Percentiles rank a stretch among this genome's conserved stretches.
These are phyloP conservation scores for Phytopythium vexans DNA, from an alignment of 352 stramenopile genomes.

Conservation along the genomic window DNA sequence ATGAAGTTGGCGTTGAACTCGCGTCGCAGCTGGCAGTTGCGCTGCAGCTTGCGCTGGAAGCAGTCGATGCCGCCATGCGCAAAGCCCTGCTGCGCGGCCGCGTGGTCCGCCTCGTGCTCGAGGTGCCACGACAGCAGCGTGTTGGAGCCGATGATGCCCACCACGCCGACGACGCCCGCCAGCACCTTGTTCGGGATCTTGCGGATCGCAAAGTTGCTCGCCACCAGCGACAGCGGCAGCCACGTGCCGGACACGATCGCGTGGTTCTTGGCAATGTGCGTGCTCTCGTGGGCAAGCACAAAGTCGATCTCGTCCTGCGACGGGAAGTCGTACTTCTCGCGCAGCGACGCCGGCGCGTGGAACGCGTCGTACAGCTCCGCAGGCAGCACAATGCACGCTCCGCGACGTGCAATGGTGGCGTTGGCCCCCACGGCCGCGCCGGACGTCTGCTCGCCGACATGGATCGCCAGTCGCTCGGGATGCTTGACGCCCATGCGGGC, in stretches of 20 bases:
- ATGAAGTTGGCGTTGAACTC: conserved; percentile 66
- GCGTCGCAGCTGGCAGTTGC: conserved; percentile 69
- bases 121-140: conserved; percentile 74
- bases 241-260: conserved; percentile 57
- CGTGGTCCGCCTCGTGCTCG: conserved; percentile 77
- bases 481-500: conserved; percentile 61
- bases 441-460: conserved; percentile 52
- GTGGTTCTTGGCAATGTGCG: conserved; percentile 83
- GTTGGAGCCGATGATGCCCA: conserved; percentile 49
- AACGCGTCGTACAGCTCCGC: conserved; percentile 82
- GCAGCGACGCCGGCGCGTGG: conserved; percentile 44
- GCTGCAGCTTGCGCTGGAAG: conserved; percentile 71
- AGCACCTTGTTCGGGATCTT: conserved; percentile 79
- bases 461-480: conserved; percentile 63
- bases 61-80: conserved; percentile 64
- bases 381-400: conserved; percentile 69
- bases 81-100: conserved; percentile 65
- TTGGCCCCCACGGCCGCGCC: conserved; percentile 70
- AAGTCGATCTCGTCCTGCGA: conserved; percentile 79
- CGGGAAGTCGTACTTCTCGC: conserved; percentile 53
- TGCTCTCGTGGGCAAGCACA: conserved; percentile 76
- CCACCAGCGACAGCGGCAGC: conserved; percentile 59
- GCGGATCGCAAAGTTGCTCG: conserved; percentile 45
- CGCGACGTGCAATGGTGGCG: conserved; percentile 42
- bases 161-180: conserved; percentile 38